Conservation (phyloP, 805 yeast genomes). For the Nakazawaea ishiwadae region DNA sequence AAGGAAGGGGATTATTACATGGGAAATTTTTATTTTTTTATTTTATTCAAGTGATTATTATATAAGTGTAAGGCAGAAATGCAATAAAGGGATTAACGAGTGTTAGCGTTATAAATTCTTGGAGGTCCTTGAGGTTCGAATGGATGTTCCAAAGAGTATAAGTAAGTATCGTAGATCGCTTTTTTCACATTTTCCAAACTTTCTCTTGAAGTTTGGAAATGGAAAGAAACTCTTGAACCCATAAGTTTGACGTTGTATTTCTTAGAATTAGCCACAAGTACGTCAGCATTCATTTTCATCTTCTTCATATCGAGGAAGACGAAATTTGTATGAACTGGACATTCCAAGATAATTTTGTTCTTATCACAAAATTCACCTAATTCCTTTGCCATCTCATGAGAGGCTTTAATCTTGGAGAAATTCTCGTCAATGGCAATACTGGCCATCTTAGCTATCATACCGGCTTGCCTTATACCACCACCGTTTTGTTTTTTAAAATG, state of each 20-base stretch:
- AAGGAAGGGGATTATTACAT: too few species aligned
- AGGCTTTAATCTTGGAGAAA: conserved; percentile 46
- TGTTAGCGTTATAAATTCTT: conserved; percentile 22
- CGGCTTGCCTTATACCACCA: conserved; percentile 90
- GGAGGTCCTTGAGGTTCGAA: conserved; percentile 41
- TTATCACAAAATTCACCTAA: conserved; percentile 46
- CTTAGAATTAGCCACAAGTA: conserved; percentile 47
- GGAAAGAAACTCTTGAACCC: conserved; percentile 81
- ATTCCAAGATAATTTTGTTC: conserved; percentile 52
- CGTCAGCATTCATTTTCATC: conserved; percentile 52
- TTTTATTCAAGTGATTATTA: too few species aligned
- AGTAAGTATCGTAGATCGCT: conserved; percentile 53
- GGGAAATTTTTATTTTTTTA: too few species aligned
- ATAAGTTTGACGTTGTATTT: conserved; percentile 58
- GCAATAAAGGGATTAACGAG: too few species aligned
- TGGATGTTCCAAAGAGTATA: conserved; percentile 51
- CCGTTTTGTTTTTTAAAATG: conserved; percentile 91
- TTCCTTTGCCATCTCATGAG: conserved; percentile 49
- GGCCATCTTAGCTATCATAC: conserved; percentile 79
- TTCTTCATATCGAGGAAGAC: conserved; percentile 62
- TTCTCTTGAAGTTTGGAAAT: conserved; percentile 55
- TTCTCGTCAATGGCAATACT: conserved; percentile 70
- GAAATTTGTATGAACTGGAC: conserved; percentile 83
- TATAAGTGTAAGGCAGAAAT: too few species aligned
- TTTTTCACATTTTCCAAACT: conserved; percentile 53